These are phyloP conservation scores for Hanseniaspora gamundiae DNA, from an alignment of 1,139 yeast species.

Conservation along the genomic window DNA sequence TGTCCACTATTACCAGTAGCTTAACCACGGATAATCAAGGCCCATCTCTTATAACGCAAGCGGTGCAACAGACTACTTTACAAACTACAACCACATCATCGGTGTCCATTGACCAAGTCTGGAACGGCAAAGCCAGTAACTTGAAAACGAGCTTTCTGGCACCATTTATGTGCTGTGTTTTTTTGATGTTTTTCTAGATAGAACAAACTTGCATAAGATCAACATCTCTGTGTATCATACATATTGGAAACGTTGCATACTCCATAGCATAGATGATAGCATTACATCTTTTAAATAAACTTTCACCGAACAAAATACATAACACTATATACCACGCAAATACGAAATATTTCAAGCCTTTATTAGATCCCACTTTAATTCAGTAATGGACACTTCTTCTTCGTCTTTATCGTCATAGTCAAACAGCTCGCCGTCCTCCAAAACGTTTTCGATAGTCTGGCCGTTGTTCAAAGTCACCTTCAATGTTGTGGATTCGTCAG, in stretches of 20 bases:
- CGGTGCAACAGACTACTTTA: neutral
- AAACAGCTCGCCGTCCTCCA: slow-evolving; percentile 76
- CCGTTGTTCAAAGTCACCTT: slow-evolving; percentile 18
- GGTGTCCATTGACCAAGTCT: neutral
- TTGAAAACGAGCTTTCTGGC: neutral
- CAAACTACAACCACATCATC: slow-evolving; percentile 1
- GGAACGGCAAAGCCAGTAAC: neutral
- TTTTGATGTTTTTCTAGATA: neutral
- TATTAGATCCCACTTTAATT: slow-evolving; percentile 47
- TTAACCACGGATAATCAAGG: neutral
- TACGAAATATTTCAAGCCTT: slow-evolving; percentile 9
- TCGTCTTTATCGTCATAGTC: slow-evolving; percentile 85
- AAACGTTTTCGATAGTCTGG: slow-evolving; percentile 35
- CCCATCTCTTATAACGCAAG: neutral
- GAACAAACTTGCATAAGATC: too few species aligned
- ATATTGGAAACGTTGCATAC: too few species aligned
- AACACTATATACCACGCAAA: too few species aligned
- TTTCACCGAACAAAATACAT: too few species aligned
- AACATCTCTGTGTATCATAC: too few species aligned
- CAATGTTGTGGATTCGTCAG: slow-evolving; percentile 29
- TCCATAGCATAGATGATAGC: too few species aligned
- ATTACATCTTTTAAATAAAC: too few species aligned
- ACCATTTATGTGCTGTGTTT: neutral
- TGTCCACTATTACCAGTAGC: neutral
- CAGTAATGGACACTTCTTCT: slow-evolving; percentile 71